Evolutionary conservation across 1,284 basidiomycete genomes (phyloP), one percentile per base, ranked within the genome.

Genomic region (Boletus subluridellus): DNA sequence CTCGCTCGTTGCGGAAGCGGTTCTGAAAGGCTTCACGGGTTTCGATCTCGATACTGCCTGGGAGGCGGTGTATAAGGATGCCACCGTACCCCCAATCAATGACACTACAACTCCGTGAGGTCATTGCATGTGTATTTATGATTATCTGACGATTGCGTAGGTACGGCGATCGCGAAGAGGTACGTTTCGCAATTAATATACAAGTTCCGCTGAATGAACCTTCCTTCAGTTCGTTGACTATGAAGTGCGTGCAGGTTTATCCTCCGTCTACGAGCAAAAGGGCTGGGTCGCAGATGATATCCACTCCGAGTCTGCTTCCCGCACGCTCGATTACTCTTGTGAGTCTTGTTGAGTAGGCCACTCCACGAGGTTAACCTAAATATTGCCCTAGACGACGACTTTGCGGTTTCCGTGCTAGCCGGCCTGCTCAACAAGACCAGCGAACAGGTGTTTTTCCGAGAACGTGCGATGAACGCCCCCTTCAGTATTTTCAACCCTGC

Each of bases 301-400:
- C 14, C 91, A 92, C 71, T 87, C 89, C 2, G 91, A 92, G 68
- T 82, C 88, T 26, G 90, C 82, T 11, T 90, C 87, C 17, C 78
- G 90, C 35, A 92, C 90, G 0, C 77, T 92, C 10, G 90, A 87
- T 67, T 92, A 92, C 69, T 83, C 90, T 0, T 92, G 89, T 90
- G 65, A 81, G 73, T 53, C 28, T 34, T 47, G 30, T 5, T 4
- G 21, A 34, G 3, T 10, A 17, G 2, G 12, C 14, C 11, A 10
- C 32, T 7, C 39, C 0, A n/a, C 2, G 5, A 34, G 8, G 5
- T 38, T 8, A 37, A 14, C 1, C n/a, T 49, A 9, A 50, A 30
- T 12, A 28, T 35, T 38, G 7, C n/a, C 30, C 3, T 61, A 92
- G 90, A 92, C 62, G 89, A 93, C 69, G 92, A 94, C 69, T 87